A percentile compares a stretch with the other conserved stretches of the same genome.
These are phyloP conservation scores for Parietaria judaica DNA, from an alignment of 306 rosid genomes.

Conservation along the genomic window DNA sequence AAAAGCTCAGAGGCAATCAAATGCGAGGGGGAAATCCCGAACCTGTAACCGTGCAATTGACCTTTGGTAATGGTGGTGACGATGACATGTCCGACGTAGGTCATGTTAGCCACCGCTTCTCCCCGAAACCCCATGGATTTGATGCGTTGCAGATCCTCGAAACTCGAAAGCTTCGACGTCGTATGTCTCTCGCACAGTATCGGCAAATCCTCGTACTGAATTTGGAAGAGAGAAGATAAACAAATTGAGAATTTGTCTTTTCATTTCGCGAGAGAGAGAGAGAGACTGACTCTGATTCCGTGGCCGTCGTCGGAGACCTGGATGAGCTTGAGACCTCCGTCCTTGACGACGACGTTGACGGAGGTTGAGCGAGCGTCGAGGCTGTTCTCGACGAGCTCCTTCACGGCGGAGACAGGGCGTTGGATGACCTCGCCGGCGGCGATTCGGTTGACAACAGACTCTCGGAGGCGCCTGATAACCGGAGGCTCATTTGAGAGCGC, in stretches of 20 bases:
- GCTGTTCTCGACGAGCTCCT: conserved; percentile 91
- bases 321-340: conserved; percentile 91
- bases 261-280: neutral
- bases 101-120: conserved; percentile 94
- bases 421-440: conserved; percentile 97
- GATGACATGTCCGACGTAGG: conserved; percentile 79
- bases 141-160: conserved; percentile 71
- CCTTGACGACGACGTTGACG: conserved; percentile 61
- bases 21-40: neutral
- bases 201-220: conserved; percentile 62
- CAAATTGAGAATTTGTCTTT: neutral
- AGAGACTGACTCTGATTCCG: conserved; percentile 53
- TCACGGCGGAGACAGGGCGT: conserved; percentile 77
- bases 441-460: conserved; percentile 81
- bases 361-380: conserved; percentile 77
- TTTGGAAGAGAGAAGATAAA: neutral
- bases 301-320: conserved; percentile 95
- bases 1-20: too few relatives aligned
- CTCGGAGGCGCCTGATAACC: conserved; percentile 60
- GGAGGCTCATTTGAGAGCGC: conserved; percentile 42
- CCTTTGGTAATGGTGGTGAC: conserved; percentile 87
- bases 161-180: conserved; percentile 73
- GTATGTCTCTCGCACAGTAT: conserved; percentile 87
- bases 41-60: conserved; percentile 80
- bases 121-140: conserved; percentile 93